Evolutionary conservation across 768 basidiomycete species (phyloP), one percentile per base, ranked within the genome.

Genomic region (Gautieria morchelliformis): DNA sequence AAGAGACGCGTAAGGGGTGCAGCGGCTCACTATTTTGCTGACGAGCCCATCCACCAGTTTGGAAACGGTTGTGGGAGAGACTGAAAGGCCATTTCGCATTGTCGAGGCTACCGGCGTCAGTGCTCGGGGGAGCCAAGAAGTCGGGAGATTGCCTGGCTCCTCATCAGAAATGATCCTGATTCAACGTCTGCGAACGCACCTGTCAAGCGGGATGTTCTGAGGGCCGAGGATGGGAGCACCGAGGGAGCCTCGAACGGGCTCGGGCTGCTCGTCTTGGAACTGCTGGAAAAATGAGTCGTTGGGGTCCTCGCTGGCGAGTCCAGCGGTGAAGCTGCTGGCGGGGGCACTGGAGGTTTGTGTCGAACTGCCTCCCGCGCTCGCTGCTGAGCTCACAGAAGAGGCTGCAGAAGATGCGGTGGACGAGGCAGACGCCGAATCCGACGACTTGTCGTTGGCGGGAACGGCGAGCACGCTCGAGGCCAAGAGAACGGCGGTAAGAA

Each of bases 31-130:
- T 59, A 60, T 81, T 85, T 65, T 84, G 77, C 63, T 82, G 75
- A 47, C 82, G 74, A 30, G 83, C 78, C 82, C 83, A 85, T 1
- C 84, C 84, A n/a, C 83, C 84, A 4, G 74, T 72, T 53, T 77
- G 75, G 7, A 85, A 61, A 35, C 81, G 78, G 63, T 75, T 83
- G 63, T 82, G 81, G 59, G 82, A 83, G 20, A 82, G 65, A 49
- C 77, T 71, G 63, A 84, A 81, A 0, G 83, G 78, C 84, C 84
- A 85, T 62, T 84, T 85, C 59, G 74, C 74, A 61, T 83, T 84
- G 0, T 59, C 52, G 1, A 87, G 70, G 22, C 58, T 59, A 12
- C 85, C 84, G 22, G 70, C 63, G 63, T 87, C 85, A 0, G 86
- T 85, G 6, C 74, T 76, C 4, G 85, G 85, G 45, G 83, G 81